phyloP scores from a whole-genome alignment of 2,329 filamentous ascomycete species.

The Didymella pomorum region DNA sequence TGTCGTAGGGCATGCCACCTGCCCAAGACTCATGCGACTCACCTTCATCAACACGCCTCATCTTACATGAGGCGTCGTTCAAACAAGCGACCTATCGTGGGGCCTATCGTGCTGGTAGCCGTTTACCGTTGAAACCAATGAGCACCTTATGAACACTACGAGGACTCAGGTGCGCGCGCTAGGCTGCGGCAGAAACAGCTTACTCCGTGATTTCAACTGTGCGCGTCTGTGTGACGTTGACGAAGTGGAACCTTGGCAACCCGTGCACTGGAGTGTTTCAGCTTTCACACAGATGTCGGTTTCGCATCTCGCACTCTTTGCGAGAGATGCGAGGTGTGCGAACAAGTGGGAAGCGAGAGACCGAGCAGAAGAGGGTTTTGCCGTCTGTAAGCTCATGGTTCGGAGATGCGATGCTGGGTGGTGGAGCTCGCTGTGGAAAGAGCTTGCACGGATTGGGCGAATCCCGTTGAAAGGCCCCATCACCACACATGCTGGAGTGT shows the following conservation, averaged over 20 bases:
- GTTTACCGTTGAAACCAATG: constrained; percentile 14
- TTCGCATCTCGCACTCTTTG: neutral
- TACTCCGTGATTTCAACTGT: neutral
- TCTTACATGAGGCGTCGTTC: constrained; percentile 10
- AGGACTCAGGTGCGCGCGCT: neutral
- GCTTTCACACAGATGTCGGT: constrained; percentile 6
- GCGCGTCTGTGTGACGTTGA: neutral
- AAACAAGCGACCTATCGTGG: constrained; percentile 12
- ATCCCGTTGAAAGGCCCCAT: constrained; percentile 15
- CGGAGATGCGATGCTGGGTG: constrained; percentile 13
- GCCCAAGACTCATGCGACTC: constrained; percentile 7
- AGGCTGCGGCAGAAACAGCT: too few species aligned
- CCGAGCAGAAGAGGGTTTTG: neutral
- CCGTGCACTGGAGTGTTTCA: constrained; percentile 19
- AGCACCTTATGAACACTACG: constrained; percentile 7
- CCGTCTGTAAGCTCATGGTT: constrained; percentile 3
- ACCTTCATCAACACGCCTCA: constrained; percentile 7
- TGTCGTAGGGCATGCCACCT: neutral
- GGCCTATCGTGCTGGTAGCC: neutral
- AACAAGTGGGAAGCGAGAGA: neutral
- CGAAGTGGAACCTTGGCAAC: neutral
- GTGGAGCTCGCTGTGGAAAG: constrained; percentile 7
- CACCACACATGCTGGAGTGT: constrained; percentile 16
- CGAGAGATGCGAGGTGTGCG: neutral
- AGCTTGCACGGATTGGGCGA: constrained; percentile 10